Conservation (phyloP, 139 green algal genomes). For the Volvox africanus region DNA sequence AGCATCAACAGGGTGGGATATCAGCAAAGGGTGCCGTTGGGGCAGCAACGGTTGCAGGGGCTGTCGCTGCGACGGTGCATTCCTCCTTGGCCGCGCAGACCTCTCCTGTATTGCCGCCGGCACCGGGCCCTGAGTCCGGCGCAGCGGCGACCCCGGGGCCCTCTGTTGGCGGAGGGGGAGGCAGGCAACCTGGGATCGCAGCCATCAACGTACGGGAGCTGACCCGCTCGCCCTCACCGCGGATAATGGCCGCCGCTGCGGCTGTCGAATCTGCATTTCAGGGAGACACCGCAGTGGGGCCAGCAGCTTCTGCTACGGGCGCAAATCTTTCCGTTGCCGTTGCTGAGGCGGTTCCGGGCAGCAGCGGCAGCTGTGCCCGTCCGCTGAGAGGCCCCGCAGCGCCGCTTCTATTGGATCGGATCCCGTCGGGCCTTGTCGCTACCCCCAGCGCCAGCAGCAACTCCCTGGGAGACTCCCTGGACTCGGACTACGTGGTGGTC, state of each 20-base stretch:
- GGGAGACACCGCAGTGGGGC: not conserved
- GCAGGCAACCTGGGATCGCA: not conserved
- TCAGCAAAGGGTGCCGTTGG: not conserved
- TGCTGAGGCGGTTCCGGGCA: not conserved
- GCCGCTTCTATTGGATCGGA: not conserved
- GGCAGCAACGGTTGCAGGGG: not conserved
- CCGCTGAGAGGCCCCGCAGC: not conserved
- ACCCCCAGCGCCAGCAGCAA: not conserved
- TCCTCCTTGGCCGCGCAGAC: not conserved
- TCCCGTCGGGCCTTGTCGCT: not conserved
- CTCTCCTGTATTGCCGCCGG: not conserved
- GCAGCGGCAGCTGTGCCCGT: not conserved
- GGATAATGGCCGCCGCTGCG: not conserved
- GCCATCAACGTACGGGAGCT: conserved; percentile 26
- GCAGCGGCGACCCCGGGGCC: not conserved
- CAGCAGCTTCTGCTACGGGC: too few species aligned
- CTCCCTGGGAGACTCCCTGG: not conserved
- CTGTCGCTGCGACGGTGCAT: too few species aligned
- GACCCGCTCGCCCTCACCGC: conserved; percentile 18
- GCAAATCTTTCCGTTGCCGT: not conserved
- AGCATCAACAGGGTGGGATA: not conserved
- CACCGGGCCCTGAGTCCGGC: not conserved
- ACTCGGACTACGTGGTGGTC: conserved; percentile 44
- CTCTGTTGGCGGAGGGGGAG: not conserved
- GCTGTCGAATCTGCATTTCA: not conserved